phyloP scores from a whole-genome alignment of 495 filamentous ascomycete genomes.

The Sordaria brevicollis region DNA sequence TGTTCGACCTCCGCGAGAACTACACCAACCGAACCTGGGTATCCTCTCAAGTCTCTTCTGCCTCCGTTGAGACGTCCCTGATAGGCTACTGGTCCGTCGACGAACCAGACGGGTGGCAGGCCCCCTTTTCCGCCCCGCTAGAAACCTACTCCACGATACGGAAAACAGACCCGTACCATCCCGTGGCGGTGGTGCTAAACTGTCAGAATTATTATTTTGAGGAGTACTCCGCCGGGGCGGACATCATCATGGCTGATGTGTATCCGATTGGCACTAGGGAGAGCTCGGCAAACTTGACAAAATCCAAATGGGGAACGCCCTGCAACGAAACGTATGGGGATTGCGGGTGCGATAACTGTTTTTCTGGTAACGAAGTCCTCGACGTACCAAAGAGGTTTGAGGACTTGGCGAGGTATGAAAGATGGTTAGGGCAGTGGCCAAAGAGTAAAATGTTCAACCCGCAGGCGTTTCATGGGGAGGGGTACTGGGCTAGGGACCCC shows the following conservation, averaged over 20 bases:
- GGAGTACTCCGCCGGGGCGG: constrained; percentile 49
- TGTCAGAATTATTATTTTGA: constrained; percentile 61
- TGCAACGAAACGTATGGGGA: constrained; percentile 60
- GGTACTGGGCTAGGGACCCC: constrained; percentile 52
- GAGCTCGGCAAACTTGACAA: constrained; percentile 29
- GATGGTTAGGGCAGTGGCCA: constrained; percentile 30
- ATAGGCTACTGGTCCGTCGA: constrained; percentile 65
- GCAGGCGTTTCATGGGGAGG: constrained; percentile 53
- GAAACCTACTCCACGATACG: constrained; percentile 36
- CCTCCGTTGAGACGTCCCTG: too few relatives aligned
- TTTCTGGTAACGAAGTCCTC: constrained; percentile 33
- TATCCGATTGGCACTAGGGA: constrained; percentile 49
- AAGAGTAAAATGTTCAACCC: constrained; percentile 52
- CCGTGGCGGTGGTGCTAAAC: constrained; percentile 54
- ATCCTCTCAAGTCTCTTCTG: constrained; percentile 35
- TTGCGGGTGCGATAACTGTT: constrained; percentile 64
- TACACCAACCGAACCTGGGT: constrained; percentile 49
- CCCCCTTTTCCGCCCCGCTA: constrained; percentile 40
- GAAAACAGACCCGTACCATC: constrained; percentile 57
- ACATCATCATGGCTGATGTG: constrained; percentile 56
- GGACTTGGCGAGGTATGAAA: constrained; percentile 33
- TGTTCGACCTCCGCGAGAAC: constrained; percentile 54
- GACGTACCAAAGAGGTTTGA: constrained; percentile 50
- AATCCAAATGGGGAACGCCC: constrained; percentile 39
- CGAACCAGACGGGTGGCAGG: constrained; percentile 58